phyloP scores from a whole-genome alignment of 2,329 filamentous ascomycete genomes.

The Beauveria pseudobassiana region DNA sequence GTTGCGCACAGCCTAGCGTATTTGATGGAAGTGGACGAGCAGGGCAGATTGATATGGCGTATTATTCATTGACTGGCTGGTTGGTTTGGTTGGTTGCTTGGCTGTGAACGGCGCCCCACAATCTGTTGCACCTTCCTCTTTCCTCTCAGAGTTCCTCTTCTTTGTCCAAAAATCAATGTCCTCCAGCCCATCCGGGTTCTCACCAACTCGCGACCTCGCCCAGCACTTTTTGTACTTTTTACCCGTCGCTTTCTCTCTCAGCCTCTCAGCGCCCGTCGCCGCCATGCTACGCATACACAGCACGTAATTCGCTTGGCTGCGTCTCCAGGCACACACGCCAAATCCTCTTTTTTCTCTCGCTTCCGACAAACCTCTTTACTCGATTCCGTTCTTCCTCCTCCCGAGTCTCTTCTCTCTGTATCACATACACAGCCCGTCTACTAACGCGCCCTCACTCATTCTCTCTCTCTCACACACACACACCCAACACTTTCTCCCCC shows the following conservation, averaged over 20 bases:
- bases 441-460: neutral
- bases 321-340: constrained; percentile 6
- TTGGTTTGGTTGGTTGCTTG: neutral
- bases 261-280: neutral
- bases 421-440: neutral
- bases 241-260: no score
- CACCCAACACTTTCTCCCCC: neutral
- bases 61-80: no score
- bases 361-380: neutral
- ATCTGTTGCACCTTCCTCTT: neutral
- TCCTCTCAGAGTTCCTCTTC: neutral
- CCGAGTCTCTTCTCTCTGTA: neutral
- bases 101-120: neutral
- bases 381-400: neutral
- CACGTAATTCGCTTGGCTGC: constrained; percentile 7
- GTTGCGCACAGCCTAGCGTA: neutral
- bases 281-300: constrained; percentile 1
- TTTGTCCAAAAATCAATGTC: constrained; percentile 1
- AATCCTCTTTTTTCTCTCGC: neutral
- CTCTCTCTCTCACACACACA: neutral
- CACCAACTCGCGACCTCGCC: constrained; percentile 2
- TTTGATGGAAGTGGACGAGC: neutral
- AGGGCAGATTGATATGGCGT: no score
- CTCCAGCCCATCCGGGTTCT: constrained; percentile 11
- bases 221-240: neutral